A percentile compares a stretch with the other conserved stretches of the same genome.
Evolutionary conservation across 1,284 basidiomycete species (phyloP).

Genomic region (Heterobasidion annosum): DNA sequence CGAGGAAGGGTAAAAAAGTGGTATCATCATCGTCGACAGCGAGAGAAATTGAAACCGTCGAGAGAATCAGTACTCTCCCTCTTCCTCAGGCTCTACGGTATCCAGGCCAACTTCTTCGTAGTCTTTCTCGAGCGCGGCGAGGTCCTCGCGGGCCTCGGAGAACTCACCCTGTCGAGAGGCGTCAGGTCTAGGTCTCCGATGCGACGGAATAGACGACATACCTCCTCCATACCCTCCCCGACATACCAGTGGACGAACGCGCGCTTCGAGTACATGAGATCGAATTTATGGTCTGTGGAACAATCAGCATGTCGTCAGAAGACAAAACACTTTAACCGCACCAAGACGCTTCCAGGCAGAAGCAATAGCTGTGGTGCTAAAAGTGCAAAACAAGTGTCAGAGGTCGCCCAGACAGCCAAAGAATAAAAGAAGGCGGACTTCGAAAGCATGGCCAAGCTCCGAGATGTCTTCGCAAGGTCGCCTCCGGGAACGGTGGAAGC

Average conservation of each 20-base stretch:
- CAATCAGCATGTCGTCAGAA: too few relatives aligned
- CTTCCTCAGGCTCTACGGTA: conserved; percentile 79
- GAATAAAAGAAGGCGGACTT: conserved; percentile 33
- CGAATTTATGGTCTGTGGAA: conserved; percentile 82
- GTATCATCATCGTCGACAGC: neutral
- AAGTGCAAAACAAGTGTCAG: conserved; percentile 5
- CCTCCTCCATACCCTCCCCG: conserved; percentile 97
- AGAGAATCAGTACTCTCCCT: conserved; percentile 62
- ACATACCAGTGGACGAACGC: conserved; percentile 94
- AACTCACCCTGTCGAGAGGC: conserved; percentile 64
- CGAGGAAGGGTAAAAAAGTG: neutral
- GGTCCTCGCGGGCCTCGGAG: conserved; percentile 94
- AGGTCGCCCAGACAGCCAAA: neutral
- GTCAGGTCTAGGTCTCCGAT: neutral
- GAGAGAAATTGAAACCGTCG: neutral
- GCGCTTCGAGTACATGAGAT: conserved; percentile 90
- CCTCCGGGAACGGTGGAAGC: conserved; percentile 87
- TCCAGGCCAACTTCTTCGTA: conserved; percentile 94
- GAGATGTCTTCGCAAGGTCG: conserved; percentile 90
- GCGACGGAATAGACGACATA: neutral
- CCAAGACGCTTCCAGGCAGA: conserved; percentile 89
- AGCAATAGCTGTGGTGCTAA: conserved; percentile 88
- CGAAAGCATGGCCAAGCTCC: conserved; percentile 96
- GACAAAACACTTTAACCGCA: too few relatives aligned
- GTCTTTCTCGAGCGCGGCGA: conserved; percentile 95